Evolutionary conservation across 495 filamentous ascomycete species (phyloP).

Genomic region (Cudoniella acicularis): DNA sequence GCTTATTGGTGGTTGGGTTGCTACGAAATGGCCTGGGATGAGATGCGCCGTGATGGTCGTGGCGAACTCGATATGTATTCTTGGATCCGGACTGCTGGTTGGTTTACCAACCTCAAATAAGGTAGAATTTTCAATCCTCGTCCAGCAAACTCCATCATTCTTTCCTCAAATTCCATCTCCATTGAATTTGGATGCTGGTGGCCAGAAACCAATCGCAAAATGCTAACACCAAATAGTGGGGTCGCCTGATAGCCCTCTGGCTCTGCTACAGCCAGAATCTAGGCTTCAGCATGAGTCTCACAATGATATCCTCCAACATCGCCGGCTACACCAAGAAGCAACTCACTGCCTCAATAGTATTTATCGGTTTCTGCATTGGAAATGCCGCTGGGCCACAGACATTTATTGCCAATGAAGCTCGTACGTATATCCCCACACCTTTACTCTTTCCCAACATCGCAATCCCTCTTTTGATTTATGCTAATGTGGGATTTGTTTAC

Average conservation of each 20-base stretch:
- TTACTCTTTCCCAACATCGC: too few relatives aligned
- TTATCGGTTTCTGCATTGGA: slow-evolving; percentile 7
- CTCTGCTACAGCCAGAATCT: slow-evolving; percentile 11
- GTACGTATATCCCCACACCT: slow-evolving; percentile 52
- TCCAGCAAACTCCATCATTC: too few relatives aligned
- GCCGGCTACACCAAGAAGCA: slow-evolving; percentile 14
- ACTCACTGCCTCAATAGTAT: slow-evolving; percentile 2
- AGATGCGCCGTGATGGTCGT: slow-evolving; percentile 7
- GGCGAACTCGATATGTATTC: slow-evolving; percentile 1
- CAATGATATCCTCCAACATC: not conserved
- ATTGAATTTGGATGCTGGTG: too few relatives aligned
- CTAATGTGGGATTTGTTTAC: too few relatives aligned
- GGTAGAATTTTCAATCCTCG: too few relatives aligned
- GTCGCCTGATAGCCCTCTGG: slow-evolving; percentile 31
- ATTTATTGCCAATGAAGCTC: slow-evolving; percentile 1
- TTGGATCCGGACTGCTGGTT: slow-evolving; percentile 2
- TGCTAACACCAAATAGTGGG: slow-evolving; percentile 8
- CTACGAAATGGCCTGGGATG: slow-evolving; percentile 20
- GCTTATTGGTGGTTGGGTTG: slow-evolving; percentile 52
- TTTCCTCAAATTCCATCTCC: too few relatives aligned
- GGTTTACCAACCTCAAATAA: slow-evolving; percentile 9
- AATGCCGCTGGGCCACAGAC: not conserved
- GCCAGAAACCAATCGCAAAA: not conserved
- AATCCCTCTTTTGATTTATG: too few relatives aligned
- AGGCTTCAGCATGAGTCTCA: slow-evolving; percentile 41